Evolutionary conservation across 768 basidiomycete genomes (phyloP).

Genomic region (Nidularia pulvinata): DNA sequence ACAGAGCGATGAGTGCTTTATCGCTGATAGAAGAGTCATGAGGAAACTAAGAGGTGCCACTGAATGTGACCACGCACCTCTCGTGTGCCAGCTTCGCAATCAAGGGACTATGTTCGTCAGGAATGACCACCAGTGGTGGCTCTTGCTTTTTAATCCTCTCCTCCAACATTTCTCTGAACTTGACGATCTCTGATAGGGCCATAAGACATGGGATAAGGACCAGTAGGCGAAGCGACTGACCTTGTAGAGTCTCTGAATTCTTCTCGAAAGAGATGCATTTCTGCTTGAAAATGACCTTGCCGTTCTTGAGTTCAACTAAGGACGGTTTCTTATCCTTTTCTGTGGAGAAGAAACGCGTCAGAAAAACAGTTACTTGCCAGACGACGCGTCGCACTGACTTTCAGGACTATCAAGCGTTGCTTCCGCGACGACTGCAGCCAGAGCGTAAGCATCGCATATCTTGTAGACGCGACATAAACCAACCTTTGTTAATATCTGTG

Average conservation of each 20-base stretch:
- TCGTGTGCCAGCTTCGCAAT: slow-evolving; percentile 86
- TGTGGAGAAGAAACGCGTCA: slow-evolving; percentile 25
- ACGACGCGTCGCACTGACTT: slow-evolving; percentile 29
- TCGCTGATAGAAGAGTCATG: slow-evolving; percentile 49
- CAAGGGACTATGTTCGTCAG: slow-evolving; percentile 69
- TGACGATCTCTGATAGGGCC: slow-evolving; percentile 69
- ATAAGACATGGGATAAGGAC: slow-evolving; percentile 1
- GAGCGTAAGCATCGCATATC: no score
- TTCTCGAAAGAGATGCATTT: slow-evolving; percentile 76
- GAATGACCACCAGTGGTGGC: slow-evolving; percentile 54
- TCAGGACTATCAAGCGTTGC: no score
- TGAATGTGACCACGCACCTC: slow-evolving; percentile 49
- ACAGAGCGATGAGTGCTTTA: slow-evolving; percentile 60
- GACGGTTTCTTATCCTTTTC: slow-evolving; percentile 36
- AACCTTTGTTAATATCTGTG: slow-evolving; percentile 31
- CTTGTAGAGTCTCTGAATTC: slow-evolving; percentile 80
- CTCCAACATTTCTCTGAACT: slow-evolving; percentile 74
- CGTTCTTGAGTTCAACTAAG: slow-evolving; percentile 72
- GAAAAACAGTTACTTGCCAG: slow-evolving; percentile 1
- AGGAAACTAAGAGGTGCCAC: neutral
- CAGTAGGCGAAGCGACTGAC: slow-evolving; percentile 31
- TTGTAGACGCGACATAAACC: no score
- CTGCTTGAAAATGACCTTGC: slow-evolving; percentile 76
- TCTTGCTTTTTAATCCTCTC: slow-evolving; percentile 43
- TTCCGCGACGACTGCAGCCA: no score